These are phyloP conservation scores for Cladosporium sp. DNA, from an alignment of 2,329 filamentous ascomycete species.

Conservation along the genomic window DNA sequence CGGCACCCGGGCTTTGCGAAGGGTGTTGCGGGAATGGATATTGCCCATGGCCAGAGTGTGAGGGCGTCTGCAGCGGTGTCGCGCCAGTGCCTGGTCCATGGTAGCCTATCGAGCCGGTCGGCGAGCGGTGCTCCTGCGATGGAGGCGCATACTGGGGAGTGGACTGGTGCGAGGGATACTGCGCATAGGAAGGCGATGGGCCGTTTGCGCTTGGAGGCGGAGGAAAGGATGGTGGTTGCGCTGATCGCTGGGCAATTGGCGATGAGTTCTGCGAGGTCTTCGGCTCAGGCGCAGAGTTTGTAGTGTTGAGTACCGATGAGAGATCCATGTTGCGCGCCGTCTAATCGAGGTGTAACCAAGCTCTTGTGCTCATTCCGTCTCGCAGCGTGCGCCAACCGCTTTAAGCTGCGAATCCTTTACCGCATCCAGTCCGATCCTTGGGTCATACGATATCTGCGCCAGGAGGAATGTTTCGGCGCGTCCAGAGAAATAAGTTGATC, in stretches of 20 bases:
- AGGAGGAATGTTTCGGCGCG: neutral
- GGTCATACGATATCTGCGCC: neutral
- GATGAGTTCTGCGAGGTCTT: slow-evolving; percentile 20
- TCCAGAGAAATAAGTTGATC: neutral
- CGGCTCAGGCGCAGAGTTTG: slow-evolving; percentile 23
- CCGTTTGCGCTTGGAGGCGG: slow-evolving; percentile 15
- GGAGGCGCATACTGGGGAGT: slow-evolving; percentile 19
- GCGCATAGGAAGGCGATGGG: slow-evolving; percentile 14
- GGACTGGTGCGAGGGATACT: slow-evolving; percentile 10
- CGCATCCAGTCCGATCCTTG: neutral
- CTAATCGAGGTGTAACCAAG: slow-evolving; percentile 1
- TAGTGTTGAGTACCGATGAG: slow-evolving; percentile 29
- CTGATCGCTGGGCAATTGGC: slow-evolving; percentile 16
- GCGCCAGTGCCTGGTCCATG: slow-evolving; percentile 23
- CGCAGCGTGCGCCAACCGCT: slow-evolving; percentile 5
- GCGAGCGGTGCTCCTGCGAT: slow-evolving; percentile 19
- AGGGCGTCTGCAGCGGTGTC: slow-evolving; percentile 28
- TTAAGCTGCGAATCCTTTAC: neutral
- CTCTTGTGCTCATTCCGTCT: slow-evolving; percentile 7
- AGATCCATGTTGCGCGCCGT: slow-evolving; percentile 28
- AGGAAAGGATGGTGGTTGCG: slow-evolving; percentile 12
- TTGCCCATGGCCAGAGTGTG: slow-evolving; percentile 18
- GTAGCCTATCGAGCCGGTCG: slow-evolving; percentile 17
- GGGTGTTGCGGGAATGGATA: slow-evolving; percentile 24
- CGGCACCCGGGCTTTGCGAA: slow-evolving; percentile 28